Percentiles rank a stretch among this genome's conserved stretches.
These are phyloP conservation scores for Wickerhamiella sergipiensis DNA, from an alignment of 805 yeast genomes.

Conservation along the genomic window DNA sequence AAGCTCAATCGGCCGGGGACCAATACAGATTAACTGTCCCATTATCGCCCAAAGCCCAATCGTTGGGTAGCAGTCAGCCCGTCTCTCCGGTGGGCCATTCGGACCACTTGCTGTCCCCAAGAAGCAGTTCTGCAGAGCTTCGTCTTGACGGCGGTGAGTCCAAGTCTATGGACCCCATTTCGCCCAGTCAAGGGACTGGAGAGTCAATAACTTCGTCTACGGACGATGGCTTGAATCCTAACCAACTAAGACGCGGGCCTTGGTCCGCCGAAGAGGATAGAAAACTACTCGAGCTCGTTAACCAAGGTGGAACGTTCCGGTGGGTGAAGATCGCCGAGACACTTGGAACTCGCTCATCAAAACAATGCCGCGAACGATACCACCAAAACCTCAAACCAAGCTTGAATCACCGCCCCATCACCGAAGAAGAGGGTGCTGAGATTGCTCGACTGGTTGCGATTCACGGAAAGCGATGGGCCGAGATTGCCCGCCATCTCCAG, in stretches of 20 bases:
- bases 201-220: background rate
- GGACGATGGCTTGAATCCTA: slow-evolving; percentile 2
- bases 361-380: slow-evolving; percentile 82
- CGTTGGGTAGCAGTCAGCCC: background rate
- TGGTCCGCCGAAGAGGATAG: slow-evolving; percentile 84
- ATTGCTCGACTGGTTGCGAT: slow-evolving; percentile 67
- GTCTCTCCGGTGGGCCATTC: background rate
- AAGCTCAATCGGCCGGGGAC: background rate
- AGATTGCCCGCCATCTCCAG: slow-evolving; percentile 72
- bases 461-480: slow-evolving; percentile 89
- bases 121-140: background rate
- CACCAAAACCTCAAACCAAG: slow-evolving; percentile 85
- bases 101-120: background rate
- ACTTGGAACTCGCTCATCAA: slow-evolving; percentile 68
- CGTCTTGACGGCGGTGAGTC: background rate
- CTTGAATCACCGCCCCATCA: slow-evolving; percentile 67
- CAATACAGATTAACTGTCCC: background rate
- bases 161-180: background rate
- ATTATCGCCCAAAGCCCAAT: background rate
- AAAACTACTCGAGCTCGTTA: slow-evolving; percentile 53
- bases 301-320: slow-evolving; percentile 62
- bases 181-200: background rate
- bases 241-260: slow-evolving; percentile 46
- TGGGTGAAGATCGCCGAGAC: slow-evolving; percentile 78
- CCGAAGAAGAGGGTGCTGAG: slow-evolving; percentile 68